These are phyloP conservation scores for Stygiomarasmius scandens DNA, from an alignment of 1,284 basidiomycete genomes.

Conservation along the genomic window DNA sequence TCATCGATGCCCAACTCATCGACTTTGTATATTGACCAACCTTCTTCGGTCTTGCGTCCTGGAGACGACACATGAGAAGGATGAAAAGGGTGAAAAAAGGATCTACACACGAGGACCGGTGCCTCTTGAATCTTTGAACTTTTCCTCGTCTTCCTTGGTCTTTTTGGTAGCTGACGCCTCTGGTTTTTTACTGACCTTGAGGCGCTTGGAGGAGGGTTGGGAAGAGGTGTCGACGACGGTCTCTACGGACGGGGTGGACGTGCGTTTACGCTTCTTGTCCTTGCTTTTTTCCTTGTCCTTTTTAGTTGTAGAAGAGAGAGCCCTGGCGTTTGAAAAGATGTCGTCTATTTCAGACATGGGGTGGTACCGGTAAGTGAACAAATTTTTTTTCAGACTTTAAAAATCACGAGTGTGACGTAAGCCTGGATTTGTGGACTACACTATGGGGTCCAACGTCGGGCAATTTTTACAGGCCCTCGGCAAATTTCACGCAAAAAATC, in stretches of 20 bases:
- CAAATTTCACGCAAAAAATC: constrained; percentile 54
- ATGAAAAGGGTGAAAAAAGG: constrained; percentile 3
- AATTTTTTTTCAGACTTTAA: too few relatives aligned
- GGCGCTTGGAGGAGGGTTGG: constrained; percentile 32
- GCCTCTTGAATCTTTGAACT: constrained; percentile 80
- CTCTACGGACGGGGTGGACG: constrained; percentile 47
- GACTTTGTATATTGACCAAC: constrained; percentile 84
- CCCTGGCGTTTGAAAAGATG: constrained; percentile 61
- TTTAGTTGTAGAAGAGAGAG: constrained; percentile 26
- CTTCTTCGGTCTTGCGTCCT: constrained; percentile 87
- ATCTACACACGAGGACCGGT: constrained; percentile 64
- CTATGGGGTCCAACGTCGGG: too few relatives aligned
- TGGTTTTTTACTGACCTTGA: constrained; percentile 27
- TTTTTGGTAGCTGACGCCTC: constrained; percentile 15
- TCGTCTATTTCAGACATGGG: constrained; percentile 76
- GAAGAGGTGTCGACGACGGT: constrained; percentile 64
- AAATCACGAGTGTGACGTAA: not conserved
- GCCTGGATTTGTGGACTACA: constrained; percentile 21
- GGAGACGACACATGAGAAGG: constrained; percentile 17
- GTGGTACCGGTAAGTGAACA: constrained; percentile 12
- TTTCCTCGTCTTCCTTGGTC: constrained; percentile 43
- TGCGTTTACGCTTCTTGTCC: constrained; percentile 42
- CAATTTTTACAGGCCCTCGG: constrained; percentile 65
- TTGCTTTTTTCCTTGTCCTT: constrained; percentile 22
- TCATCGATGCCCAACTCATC: constrained; percentile 79